A percentile compares a stretch with the other conserved stretches of the same genome.
These are phyloP conservation scores for Kurtzmaniella natalensis DNA, from an alignment of 1,139 yeast species.

Conservation along the genomic window DNA sequence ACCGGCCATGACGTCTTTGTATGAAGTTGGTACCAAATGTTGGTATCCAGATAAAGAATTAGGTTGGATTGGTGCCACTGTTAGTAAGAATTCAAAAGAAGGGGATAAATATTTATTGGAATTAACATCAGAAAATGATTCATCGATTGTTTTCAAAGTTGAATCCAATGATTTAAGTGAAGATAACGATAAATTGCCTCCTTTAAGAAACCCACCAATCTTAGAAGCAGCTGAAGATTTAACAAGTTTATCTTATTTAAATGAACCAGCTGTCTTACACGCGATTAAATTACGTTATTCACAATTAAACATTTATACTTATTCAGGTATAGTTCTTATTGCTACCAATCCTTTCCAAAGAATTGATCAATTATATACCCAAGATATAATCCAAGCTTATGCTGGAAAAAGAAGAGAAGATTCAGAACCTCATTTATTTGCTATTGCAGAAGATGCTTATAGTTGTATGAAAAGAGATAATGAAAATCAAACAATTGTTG, in stretches of 20 bases:
- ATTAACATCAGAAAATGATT: conserved; percentile 60
- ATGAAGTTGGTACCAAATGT: conserved; percentile 62
- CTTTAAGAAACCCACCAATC: conserved; percentile 89
- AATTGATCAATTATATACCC: conserved; percentile 85
- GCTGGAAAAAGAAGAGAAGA: conserved; percentile 92
- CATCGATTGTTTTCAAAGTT: conserved; percentile 43
- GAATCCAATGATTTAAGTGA: conserved; percentile 49
- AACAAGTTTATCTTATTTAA: conserved; percentile 84
- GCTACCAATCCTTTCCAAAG: conserved; percentile 95
- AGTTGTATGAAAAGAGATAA: conserved; percentile 85
- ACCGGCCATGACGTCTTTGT: conserved; percentile 21
- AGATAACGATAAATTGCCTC: conserved; percentile 59
- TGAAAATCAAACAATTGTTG: conserved; percentile 91
- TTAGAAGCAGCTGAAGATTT: conserved; percentile 93
- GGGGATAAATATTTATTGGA: conserved; percentile 53
- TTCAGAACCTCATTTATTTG: conserved; percentile 93
- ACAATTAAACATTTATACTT: conserved; percentile 87
- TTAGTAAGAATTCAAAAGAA: conserved; percentile 49
- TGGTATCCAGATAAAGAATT: conserved; percentile 88
- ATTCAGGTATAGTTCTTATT: conserved; percentile 93
- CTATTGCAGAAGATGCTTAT: conserved; percentile 98
- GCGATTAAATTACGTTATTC: conserved; percentile 89
- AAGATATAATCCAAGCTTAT: conserved; percentile 89
- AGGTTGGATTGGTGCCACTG: conserved; percentile 93
- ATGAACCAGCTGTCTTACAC: conserved; percentile 94